Percentiles rank a stretch among this genome's conserved stretches.
phyloP scores from a whole-genome alignment of 257 asterid genomes.

The Fraxinus cuspidata region DNA sequence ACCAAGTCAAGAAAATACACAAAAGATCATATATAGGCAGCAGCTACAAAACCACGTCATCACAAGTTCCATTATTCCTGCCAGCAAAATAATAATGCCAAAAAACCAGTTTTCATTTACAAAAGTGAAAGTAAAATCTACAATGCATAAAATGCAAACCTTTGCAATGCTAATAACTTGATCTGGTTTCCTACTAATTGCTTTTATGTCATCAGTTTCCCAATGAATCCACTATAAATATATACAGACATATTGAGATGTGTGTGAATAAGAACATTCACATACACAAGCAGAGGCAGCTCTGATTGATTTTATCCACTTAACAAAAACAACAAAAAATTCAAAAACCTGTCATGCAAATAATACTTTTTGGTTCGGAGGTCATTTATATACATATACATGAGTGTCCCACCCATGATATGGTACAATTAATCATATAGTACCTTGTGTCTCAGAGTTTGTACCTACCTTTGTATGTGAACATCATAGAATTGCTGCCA shows the following conservation, averaged over 20 bases:
- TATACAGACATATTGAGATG: not conserved
- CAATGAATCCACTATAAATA: too few species aligned
- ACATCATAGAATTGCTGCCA: not conserved
- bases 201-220: not conserved
- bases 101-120: not conserved
- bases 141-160: not conserved
- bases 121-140: not conserved
- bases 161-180: not conserved
- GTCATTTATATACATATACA: not conserved
- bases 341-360: not conserved
- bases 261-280: not conserved
- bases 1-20: not conserved
- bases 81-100: not conserved
- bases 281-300: not conserved
- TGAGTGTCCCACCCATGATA: not conserved
- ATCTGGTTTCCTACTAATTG: not conserved
- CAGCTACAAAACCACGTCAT: not conserved
- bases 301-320: not conserved
- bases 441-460: not conserved
- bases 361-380: not conserved
- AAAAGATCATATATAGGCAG: not conserved
- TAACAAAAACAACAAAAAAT: not conserved
- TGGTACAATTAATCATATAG: not conserved
- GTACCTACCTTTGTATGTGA: not conserved
- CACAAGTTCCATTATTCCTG: not conserved